phyloP scores from a whole-genome alignment of 2,329 filamentous ascomycete species.

The Stagonosporopsis tanaceti region DNA sequence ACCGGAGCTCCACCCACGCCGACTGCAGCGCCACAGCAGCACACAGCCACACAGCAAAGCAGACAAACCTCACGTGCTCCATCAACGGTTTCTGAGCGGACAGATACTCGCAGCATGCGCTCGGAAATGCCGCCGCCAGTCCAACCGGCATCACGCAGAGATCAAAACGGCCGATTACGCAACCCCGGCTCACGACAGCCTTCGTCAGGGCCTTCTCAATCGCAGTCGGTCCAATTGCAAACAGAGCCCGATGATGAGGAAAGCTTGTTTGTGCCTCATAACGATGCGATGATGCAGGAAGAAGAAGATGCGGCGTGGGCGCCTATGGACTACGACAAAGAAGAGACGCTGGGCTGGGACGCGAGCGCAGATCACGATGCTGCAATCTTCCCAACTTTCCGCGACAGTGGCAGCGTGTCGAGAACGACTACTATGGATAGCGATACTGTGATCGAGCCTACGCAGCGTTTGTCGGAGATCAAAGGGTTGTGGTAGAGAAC shows the following conservation, averaged over 20 bases:
- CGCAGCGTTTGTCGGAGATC: slow-evolving; percentile 73
- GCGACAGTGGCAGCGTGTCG: slow-evolving; percentile 49
- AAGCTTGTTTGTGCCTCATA: slow-evolving; percentile 73
- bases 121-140: slow-evolving; percentile 55
- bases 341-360: slow-evolving; percentile 77
- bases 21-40: slow-evolving; percentile 50
- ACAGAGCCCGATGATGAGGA: slow-evolving; percentile 66
- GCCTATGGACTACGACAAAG: slow-evolving; percentile 71
- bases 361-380: slow-evolving; percentile 63
- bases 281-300: slow-evolving; percentile 61
- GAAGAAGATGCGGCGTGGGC: slow-evolving; percentile 76
- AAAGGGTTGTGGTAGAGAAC: slow-evolving; percentile 45
- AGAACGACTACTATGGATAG: slow-evolving; percentile 37
- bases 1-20: slow-evolving; percentile 48
- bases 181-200: slow-evolving; percentile 40
- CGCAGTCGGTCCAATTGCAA: slow-evolving; percentile 21
- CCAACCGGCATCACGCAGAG: slow-evolving; percentile 41
- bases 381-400: slow-evolving; percentile 54
- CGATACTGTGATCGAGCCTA: slow-evolving; percentile 67
- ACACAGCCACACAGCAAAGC: slow-evolving; percentile 51
- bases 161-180: slow-evolving; percentile 38
- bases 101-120: slow-evolving; percentile 33
- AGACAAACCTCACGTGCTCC: slow-evolving; percentile 43
- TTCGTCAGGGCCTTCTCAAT: slow-evolving; percentile 16
- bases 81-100: slow-evolving; percentile 31